Base-by-base conservation (phyloP, 1,284 basidiomycete species). In the Cutaneotrichosporon dermatis region DNA sequence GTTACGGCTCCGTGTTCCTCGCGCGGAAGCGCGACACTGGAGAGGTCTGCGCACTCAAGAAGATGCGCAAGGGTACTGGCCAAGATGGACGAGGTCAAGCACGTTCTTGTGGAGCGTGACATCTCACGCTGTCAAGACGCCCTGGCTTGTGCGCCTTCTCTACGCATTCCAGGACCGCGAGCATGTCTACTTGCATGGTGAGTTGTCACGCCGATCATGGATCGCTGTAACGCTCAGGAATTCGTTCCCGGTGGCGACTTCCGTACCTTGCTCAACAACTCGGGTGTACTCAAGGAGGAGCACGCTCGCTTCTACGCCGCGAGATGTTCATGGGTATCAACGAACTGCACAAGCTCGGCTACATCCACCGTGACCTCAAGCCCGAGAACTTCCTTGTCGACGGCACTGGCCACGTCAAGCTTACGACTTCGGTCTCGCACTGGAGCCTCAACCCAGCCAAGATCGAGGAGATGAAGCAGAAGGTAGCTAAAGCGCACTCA, bases 341-440 rank as follows among this genome's bases (percentile, higher is more conserved):
- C 62, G 92, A 95, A 74, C 81, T 97, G 15, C 93, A 97, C 79
- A 93, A 92, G 74, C 84, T 97, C 2, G 93, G 93, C 0, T 97
- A 97, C 74, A 93, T 97, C 64, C 95, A 99, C 80, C 90, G 95
- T 61, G 95, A 99, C 80, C 81, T 98, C 58, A 65, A 98, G 78
- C 95, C 95, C 1, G 95, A 98, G 84, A 99, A 99, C 79, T 99
- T 99, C 82, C 82, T 99, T 51, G 90, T 99, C 44, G 96, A 99
- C 73, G 85, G 89, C 8, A 87, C 88, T 8, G 96, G 96, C 1
- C 96, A 99, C 76, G 95, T 99, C 76, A 99, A 99, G 79, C 82
- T 99, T 50, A 99, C 96, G 96, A 99, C 78, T 99, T 99, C 76
- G 96, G 96, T 51, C 83, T 99, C 11, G 96, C 96, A 96, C 96